Evolutionary conservation across 768 basidiomycete genomes (phyloP).

Genomic region (Russula griseocarnosa): DNA sequence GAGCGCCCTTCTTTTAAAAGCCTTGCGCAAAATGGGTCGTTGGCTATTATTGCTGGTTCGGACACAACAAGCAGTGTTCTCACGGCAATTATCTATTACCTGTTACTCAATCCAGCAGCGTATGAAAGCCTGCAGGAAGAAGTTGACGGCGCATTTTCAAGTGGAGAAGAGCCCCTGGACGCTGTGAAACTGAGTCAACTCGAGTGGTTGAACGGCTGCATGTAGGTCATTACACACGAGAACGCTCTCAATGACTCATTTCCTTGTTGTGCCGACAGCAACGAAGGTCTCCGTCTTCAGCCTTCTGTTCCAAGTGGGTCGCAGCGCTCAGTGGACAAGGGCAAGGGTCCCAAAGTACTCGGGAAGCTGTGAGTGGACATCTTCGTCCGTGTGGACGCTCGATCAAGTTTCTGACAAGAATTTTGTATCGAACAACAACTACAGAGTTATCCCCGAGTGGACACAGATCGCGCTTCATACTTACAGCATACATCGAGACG

Average conservation of each 20-base stretch:
- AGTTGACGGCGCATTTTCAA: slow-evolving; percentile 17
- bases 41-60: slow-evolving; percentile 43
- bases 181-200: slow-evolving; percentile 11
- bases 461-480: slow-evolving; percentile 25
- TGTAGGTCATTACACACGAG: slow-evolving; percentile 8
- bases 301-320: neutral
- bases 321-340: neutral
- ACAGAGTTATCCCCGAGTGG: slow-evolving; percentile 21
- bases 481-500: slow-evolving; percentile 25
- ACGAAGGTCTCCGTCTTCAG: neutral
- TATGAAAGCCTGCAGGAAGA: slow-evolving; percentile 22
- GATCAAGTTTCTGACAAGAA: neutral
- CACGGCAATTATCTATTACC: slow-evolving; percentile 36
- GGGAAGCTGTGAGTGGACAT: neutral
- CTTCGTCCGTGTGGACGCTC: neutral
- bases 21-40: slow-evolving; percentile 37
- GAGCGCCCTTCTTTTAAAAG: slow-evolving; percentile 6
- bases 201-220: slow-evolving; percentile 26
- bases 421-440: too few relatives aligned
- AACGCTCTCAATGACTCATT: neutral
- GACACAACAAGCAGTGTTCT: slow-evolving; percentile 42
- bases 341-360: neutral
- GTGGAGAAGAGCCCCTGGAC: slow-evolving; percentile 24
- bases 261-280: neutral
- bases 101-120: slow-evolving; percentile 36